phyloP scores from a whole-genome alignment of 2,329 filamentous ascomycete species.

The Scytalidium sp. region DNA sequence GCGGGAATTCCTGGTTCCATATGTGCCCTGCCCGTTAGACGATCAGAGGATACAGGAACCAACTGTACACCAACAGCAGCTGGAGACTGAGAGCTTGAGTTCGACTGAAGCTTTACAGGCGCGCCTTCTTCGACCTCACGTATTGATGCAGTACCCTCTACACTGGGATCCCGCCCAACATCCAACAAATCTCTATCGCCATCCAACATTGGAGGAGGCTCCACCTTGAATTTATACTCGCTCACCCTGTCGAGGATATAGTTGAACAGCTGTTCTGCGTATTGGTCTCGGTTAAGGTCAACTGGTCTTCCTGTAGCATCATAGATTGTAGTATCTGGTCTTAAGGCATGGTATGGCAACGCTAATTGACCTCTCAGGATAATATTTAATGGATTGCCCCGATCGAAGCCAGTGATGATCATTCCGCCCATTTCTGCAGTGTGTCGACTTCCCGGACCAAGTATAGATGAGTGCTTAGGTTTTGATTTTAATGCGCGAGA shows the following conservation, averaged over 20 bases:
- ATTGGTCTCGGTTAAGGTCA: constrained; percentile 71
- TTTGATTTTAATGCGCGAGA: constrained; percentile 65
- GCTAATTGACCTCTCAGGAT: constrained; percentile 88
- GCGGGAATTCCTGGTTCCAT: constrained; percentile 67
- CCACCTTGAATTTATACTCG: constrained; percentile 79
- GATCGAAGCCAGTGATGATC: constrained; percentile 95
- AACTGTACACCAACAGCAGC: constrained; percentile 42
- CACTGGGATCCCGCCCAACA: constrained; percentile 73
- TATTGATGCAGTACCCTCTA: constrained; percentile 69
- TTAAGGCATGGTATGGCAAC: constrained; percentile 79
- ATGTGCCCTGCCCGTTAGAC: constrained; percentile 70
- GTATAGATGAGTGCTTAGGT: constrained; percentile 53
- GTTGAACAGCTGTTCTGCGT: constrained; percentile 91
- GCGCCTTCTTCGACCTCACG: constrained; percentile 69
- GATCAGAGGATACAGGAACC: constrained; percentile 63
- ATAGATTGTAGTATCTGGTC: constrained; percentile 81
- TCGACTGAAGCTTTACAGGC: constrained; percentile 50
- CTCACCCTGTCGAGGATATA: constrained; percentile 91
- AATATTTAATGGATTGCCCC: constrained; percentile 89
- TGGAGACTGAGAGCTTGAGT: constrained; percentile 10
- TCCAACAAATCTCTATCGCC: constrained; percentile 82
- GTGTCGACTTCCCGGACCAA: constrained; percentile 56
- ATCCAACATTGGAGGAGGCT: constrained; percentile 68
- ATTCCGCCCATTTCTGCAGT: constrained; percentile 98
- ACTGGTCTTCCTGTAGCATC: constrained; percentile 78